Conservation (phyloP, 257 asterid species). For the Solanum dulcamara region DNA sequence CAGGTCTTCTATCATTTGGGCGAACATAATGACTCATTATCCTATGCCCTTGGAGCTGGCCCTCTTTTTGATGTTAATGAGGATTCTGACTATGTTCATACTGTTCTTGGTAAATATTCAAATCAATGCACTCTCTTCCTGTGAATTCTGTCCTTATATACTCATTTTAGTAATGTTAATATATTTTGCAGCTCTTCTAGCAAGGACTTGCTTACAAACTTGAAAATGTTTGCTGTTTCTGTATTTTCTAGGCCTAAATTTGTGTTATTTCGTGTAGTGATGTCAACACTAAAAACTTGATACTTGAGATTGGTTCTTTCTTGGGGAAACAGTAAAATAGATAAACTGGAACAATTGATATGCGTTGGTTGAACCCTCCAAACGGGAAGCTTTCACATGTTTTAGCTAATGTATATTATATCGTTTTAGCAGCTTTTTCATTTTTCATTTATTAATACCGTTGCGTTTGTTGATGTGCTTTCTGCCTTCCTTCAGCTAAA, state of each 20-base stretch:
- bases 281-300: neutral
- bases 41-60: conserved; percentile 92
- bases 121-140: neutral
- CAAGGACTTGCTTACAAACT: neutral
- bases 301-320: neutral
- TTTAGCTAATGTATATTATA: neutral
- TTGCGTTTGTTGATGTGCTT: neutral
- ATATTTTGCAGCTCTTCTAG: neutral
- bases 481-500: conserved; percentile 39
- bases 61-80: conserved; percentile 72
- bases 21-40: conserved; percentile 71
- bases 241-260: neutral
- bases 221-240: neutral
- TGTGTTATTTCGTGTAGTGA: neutral
- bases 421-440: neutral
- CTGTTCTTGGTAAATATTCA: conserved; percentile 57
- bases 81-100: conserved; percentile 77
- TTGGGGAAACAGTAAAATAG: neutral
- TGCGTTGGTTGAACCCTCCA: neutral
- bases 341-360: neutral
- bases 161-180: neutral
- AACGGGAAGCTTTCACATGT: neutral
- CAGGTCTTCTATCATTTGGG: conserved; percentile 92
- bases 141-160: neutral
- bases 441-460: neutral